Base-by-base conservation (phyloP, 495 filamentous ascomycete species). In the Tricharina praecox region DNA sequence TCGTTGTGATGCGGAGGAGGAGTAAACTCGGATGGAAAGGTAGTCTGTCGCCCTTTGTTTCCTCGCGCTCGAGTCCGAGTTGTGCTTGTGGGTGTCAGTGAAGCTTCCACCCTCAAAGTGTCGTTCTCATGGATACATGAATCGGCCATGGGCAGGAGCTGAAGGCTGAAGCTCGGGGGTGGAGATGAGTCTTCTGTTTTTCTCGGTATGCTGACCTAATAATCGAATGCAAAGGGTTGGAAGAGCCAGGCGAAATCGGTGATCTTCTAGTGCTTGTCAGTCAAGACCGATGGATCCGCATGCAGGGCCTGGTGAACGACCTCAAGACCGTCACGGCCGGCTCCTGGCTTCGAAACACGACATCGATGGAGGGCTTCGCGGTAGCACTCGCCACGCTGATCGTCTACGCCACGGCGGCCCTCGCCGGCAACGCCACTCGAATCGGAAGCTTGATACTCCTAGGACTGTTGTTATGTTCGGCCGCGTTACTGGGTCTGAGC, bases 321-420 rank as follows among this genome's bases (percentile, higher is more conserved):
- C 63, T 79, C 7, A 72, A 74, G 47, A 71, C 72, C 28, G 67
- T 78, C 45, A 78, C 73, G 2, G 63, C 67, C 1, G 66, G 68
- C 1, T 57, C 66, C 24, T 79, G 75, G 76, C 60, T 79, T 21
- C 63, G 67, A 8, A 64, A 70, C 28, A 66, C 67, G 51, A 74
- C 68, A 0, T 53, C 62, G 23, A 19, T 67, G 16, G 74, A 79
- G 50, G 66, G 67, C 20, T 70, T 63, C 24, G 47, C 70, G 21
- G 62, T 62, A 5, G 67, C 68, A 0, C 40, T 62, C 1, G 67
- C 73, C 1, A 78, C 72, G 35, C 34, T 78, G 15, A 59, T 73
- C 40, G 70, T 78, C 8, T 79, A 73, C 55, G 20, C 70, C 8
- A 67, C 67, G 5, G 74, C 70, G 2, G 66, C 66, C 3, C 53